Conservation (phyloP, 768 basidiomycete genomes). For the Boletus huronensis region DNA sequence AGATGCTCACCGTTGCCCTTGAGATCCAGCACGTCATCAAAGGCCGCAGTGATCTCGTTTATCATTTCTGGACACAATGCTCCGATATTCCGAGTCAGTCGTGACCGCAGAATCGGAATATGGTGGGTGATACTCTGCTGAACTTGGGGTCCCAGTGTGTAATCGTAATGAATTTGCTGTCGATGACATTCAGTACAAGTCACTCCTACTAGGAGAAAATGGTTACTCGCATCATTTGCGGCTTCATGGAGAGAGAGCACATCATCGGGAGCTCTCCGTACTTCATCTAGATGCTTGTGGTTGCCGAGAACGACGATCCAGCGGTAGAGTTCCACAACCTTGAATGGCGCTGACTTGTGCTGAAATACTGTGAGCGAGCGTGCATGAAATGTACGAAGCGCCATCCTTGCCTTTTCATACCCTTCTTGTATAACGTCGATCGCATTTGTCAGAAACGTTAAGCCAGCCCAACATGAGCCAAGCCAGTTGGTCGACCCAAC, state of each 20-base stretch:
- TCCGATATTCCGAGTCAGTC: constrained; percentile 28
- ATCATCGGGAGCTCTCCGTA: constrained; percentile 39
- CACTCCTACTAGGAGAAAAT: neutral
- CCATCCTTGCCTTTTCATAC: too few species aligned
- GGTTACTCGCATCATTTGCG: constrained; percentile 30
- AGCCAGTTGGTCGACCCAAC: too few species aligned
- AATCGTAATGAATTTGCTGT: constrained; percentile 35
- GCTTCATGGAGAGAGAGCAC: constrained; percentile 35
- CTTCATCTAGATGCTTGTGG: constrained; percentile 34
- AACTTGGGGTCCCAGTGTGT: constrained; percentile 37
- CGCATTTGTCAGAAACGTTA: too few species aligned
- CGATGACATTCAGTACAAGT: neutral
- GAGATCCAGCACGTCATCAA: too few species aligned
- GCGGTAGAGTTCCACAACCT: constrained; percentile 18
- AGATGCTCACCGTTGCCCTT: too few species aligned
- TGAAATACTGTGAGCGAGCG: constrained; percentile 1
- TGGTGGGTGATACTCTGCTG: constrained; percentile 29
- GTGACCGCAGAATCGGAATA: neutral
- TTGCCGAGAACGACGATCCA: constrained; percentile 18
- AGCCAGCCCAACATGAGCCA: too few species aligned
- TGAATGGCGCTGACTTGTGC: constrained; percentile 31
- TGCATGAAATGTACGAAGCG: neutral
- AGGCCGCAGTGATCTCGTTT: too few species aligned
- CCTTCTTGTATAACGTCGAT: too few species aligned
- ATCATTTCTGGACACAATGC: too few species aligned